Conservation (phyloP, 2,329 filamentous ascomycete genomes). For the Berkeleyomyces basicola region DNA sequence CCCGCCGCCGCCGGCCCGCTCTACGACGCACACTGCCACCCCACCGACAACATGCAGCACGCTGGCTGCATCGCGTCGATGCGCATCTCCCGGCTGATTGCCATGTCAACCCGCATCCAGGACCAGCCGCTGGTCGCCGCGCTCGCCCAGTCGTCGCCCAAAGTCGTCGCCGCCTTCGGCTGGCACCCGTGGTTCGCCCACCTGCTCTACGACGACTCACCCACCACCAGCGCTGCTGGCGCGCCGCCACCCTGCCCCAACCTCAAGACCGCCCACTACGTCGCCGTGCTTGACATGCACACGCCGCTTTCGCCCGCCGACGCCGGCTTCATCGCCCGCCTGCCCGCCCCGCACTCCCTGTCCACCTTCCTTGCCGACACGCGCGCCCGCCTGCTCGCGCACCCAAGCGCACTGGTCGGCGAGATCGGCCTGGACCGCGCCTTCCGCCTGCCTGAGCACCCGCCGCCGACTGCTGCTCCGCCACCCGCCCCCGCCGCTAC, state of each 20-base stretch:
- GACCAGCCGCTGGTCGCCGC: conserved; percentile 57
- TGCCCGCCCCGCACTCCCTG: conserved; percentile 46
- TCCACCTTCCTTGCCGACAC: conserved; percentile 42
- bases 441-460: conserved; percentile 47
- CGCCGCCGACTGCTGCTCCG: conserved; percentile 17
- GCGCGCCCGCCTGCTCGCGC: conserved; percentile 33
- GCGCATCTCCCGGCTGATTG: conserved; percentile 47
- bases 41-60: conserved; percentile 57
- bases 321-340: conserved; percentile 27
- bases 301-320: conserved; percentile 28
- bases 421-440: conserved; percentile 65
- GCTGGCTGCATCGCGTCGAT: conserved; percentile 43
- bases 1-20: conserved; percentile 30
- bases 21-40: conserved; percentile 71
- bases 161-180: conserved; percentile 54
- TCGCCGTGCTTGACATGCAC: conserved; percentile 44
- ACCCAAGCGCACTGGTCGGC: conserved; percentile 52
- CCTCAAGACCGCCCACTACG: conserved; percentile 37
- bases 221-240: neutral
- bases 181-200: conserved; percentile 83
- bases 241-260: conserved; percentile 21
- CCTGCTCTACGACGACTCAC: conserved; percentile 49
- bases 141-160: conserved; percentile 30
- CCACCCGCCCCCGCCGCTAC: conserved; percentile 29
- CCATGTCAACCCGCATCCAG: conserved; percentile 62